Base-by-base conservation (phyloP, 371 early-diverging fungal species). In the Rhizopus stolonifer region DNA sequence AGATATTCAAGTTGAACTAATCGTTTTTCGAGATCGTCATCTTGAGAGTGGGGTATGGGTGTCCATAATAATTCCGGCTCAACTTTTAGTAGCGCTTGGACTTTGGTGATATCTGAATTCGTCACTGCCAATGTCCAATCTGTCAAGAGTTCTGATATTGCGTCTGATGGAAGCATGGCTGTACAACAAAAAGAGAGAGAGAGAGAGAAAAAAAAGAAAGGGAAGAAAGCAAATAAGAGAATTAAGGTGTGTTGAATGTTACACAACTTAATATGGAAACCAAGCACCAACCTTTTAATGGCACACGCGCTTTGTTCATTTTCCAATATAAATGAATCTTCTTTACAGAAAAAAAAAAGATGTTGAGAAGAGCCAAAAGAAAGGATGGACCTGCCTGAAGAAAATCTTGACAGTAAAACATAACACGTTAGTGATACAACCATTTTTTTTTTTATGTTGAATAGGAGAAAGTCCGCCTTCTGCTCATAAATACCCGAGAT, bases 111-210 rank as follows among this genome's bases (percentile, higher is more conserved):
- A 49, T 72, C 60, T 18, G 60, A 38, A 29, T 62, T 46, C 11
- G 50, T 65, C 7, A 72, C 47, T 11, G 70, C 65, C n/a, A 29
- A 50, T n/a, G 63, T 59, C 76, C 76, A 72, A 18, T 67, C 70
- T 10, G 64, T 43, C 7, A 65, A 32, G 36, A 62, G 15, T n/a
- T 49, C n/a, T 5, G 61, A 53, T 43, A 56, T 17, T 19, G 15
- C 18, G 19, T 21, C 40, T 22, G 52, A 25, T 9, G 46, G 25
- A 24, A 25, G 4, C 26, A 29, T 45, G 44, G 29, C 18, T 17
- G 42, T 33, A 21, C 38, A 42, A 33, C 38, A 39, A 49, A 45
- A 24, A 32, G 24, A 19, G 31, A 26, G 46, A 49, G 40, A 39
- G 46, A 38, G n/a, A 47, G 49, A 46, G 40, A 39, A n/a, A 42